Evolutionary conservation across 2,329 filamentous ascomycete species (phyloP).

Genomic region (Rhinocladiella similis): DNA sequence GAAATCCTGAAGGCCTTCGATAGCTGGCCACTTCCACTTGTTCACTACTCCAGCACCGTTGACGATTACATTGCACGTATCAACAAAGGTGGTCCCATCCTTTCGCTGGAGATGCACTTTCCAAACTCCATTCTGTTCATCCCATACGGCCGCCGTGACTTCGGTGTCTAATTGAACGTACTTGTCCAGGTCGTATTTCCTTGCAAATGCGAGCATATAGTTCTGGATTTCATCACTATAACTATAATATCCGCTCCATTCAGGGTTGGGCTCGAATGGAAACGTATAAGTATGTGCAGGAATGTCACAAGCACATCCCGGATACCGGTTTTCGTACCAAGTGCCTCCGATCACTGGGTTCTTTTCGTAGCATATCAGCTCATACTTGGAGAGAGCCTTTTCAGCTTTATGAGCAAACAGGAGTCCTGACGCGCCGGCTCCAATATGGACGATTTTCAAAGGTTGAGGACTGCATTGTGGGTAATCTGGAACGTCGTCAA

Average conservation of each 20-base stretch:
- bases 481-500: constrained; percentile 11
- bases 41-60: constrained; percentile 22
- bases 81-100: constrained; percentile 22
- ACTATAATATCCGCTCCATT: constrained; percentile 31
- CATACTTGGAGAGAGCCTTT: constrained; percentile 37
- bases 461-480: constrained; percentile 20
- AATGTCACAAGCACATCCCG: constrained; percentile 37
- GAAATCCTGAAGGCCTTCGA: constrained; percentile 38
- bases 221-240: constrained; percentile 31
- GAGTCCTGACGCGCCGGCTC: constrained; percentile 23
- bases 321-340: constrained; percentile 20
- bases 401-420: constrained; percentile 19
- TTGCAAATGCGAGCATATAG: constrained; percentile 31
- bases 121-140: constrained; percentile 12
- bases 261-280: constrained; percentile 26
- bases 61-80: constrained; percentile 22
- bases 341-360: constrained; percentile 26
- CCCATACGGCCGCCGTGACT: constrained; percentile 14
- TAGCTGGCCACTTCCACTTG: constrained; percentile 41
- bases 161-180: constrained; percentile 15
- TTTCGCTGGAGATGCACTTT: constrained; percentile 16
- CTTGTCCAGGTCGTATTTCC: constrained; percentile 25
- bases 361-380: constrained; percentile 29
- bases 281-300: constrained; percentile 25
- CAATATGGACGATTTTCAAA: constrained; percentile 26